Evolutionary conservation across 331 rosid species (phyloP), one percentile per base, ranked within the genome.

Genomic region (Arachis monticola): DNA sequence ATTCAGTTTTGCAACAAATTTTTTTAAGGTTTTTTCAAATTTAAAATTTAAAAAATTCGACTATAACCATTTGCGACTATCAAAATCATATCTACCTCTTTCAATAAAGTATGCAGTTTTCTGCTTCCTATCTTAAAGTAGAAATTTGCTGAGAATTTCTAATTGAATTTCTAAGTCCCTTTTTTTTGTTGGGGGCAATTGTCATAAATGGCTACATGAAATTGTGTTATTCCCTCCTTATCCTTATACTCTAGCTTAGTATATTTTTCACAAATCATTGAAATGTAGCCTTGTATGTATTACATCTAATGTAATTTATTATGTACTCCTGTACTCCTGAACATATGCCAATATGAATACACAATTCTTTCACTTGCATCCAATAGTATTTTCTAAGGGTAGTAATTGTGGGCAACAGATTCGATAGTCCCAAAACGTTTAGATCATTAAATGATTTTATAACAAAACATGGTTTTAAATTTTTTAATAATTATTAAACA

Each of bases 231-330:
- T 2, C 13, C 55, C 55, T 4, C 51, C 62, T 61, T 35, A 50
- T 50, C 42, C 42, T 73, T 73, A n/a, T 12, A 44, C 4, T 67
- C 72, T 72, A 69, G 63, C 27, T 22, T 22, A 22, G 27, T 22
- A 22, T 22, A 22, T 31, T 75, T 17, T 70, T 52, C 66, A 70
- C 47, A 65, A 31, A 64, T 76, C 48, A 11, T 27, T 58, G 8
- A 70, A 75, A 67, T 46, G 79, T 44, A 22, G 27, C 27, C 27
- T 22, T 22, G 27, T 22, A 22, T 22, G 1, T 22, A 22, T 22
- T 22, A 22, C 1, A 22, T 22, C 27, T 22, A 22, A 22, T 22
- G 27, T 22, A 0, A 22, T 22, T 22, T 22, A 22, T 22, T 22
- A 22, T 22, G 27, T 22, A 22, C 27, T 22, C 27, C 27, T 22